phyloP scores from a whole-genome alignment of 352 stramenopile genomes.

The Pelagophyceae sp. region DNA sequence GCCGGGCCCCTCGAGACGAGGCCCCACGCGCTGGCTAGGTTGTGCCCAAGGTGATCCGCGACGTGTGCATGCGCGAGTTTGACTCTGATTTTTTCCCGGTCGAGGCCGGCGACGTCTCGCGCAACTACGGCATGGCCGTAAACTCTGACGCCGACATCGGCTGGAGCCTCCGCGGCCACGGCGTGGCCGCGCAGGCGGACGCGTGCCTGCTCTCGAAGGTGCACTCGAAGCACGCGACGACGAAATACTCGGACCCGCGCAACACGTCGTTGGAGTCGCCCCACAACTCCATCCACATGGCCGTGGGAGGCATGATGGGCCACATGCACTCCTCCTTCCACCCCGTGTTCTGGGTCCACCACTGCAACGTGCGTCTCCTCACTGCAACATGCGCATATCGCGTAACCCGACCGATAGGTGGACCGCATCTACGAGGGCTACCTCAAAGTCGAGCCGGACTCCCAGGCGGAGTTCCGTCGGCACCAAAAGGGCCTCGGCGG shows the following conservation, averaged over 20 bases:
- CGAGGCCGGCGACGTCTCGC: neutral
- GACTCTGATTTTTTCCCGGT: neutral
- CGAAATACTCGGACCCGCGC: too few relatives aligned
- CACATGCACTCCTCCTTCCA: slow-evolving; percentile 20
- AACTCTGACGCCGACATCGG: neutral
- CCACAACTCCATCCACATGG: slow-evolving; percentile 24
- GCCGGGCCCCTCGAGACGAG: too few relatives aligned
- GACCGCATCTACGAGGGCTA: slow-evolving; percentile 27
- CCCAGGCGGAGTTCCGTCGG: neutral
- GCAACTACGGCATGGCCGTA: neutral
- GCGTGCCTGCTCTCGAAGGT: neutral
- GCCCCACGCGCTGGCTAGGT: too few relatives aligned
- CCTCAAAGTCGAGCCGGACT: slow-evolving; percentile 16
- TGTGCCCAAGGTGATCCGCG: slow-evolving; percentile 9
- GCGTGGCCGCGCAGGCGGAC: neutral
- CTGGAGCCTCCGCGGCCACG: neutral
- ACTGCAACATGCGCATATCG: too few relatives aligned
- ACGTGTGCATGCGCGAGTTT: slow-evolving; percentile 2
- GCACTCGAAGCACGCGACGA: slow-evolving; percentile 22
- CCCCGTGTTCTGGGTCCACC: slow-evolving; percentile 25
- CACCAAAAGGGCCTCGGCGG: neutral
- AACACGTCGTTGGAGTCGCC: slow-evolving; percentile 16
- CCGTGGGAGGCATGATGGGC: slow-evolving; percentile 6
- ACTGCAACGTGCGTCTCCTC: too few relatives aligned
- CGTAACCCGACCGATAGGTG: too few relatives aligned